Percentiles rank a stretch among this genome's conserved stretches.
Conservation (phyloP, 208 protist species). For the Crithidia mellificae region DNA sequence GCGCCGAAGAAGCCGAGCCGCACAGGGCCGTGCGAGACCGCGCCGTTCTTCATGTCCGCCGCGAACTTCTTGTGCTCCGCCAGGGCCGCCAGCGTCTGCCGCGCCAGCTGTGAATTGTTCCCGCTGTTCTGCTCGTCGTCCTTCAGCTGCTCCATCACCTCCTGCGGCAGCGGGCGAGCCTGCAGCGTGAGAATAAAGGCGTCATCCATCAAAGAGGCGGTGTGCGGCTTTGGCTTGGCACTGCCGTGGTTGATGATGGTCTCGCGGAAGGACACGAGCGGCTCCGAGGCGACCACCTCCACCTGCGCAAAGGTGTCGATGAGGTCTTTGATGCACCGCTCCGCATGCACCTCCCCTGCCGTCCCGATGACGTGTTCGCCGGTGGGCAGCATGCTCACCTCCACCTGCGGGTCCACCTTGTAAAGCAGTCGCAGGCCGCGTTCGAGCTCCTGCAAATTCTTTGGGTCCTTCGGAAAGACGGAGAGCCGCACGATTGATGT, state of each 20-base stretch:
- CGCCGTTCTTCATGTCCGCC: conserved; percentile 41
- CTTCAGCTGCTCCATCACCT: conserved; percentile 77
- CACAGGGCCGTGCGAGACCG: conserved; percentile 63
- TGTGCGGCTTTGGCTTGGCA: conserved; percentile 79
- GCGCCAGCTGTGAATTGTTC: conserved; percentile 48
- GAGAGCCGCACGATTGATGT: conserved; percentile 97
- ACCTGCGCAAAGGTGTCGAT: conserved; percentile 88
- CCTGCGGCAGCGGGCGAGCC: conserved; percentile 66
- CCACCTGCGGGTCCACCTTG: conserved; percentile 95
- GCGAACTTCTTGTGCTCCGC: conserved; percentile 62
- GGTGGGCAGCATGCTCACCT: conserved; percentile 92
- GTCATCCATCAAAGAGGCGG: conserved; percentile 58
- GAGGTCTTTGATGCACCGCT: conserved; percentile 95
- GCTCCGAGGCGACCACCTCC: conserved; percentile 83
- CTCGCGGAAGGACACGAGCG: conserved; percentile 89
- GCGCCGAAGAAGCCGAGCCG: conserved; percentile 76
- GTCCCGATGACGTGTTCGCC: conserved; percentile 97
- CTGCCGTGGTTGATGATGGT: conserved; percentile 61
- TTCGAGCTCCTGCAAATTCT: conserved; percentile 64
- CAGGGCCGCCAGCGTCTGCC: conserved; percentile 42
- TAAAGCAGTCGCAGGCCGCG: conserved; percentile 93
- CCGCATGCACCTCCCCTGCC: conserved; percentile 97
- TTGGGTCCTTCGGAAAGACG: conserved; percentile 90
- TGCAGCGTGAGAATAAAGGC: conserved; percentile 74
- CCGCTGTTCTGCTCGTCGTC: conserved; percentile 71